A percentile compares a stretch with the other conserved stretches of the same genome.
Conservation (phyloP, 2,329 filamentous ascomycete species). For the Aspergillus flavus region DNA sequence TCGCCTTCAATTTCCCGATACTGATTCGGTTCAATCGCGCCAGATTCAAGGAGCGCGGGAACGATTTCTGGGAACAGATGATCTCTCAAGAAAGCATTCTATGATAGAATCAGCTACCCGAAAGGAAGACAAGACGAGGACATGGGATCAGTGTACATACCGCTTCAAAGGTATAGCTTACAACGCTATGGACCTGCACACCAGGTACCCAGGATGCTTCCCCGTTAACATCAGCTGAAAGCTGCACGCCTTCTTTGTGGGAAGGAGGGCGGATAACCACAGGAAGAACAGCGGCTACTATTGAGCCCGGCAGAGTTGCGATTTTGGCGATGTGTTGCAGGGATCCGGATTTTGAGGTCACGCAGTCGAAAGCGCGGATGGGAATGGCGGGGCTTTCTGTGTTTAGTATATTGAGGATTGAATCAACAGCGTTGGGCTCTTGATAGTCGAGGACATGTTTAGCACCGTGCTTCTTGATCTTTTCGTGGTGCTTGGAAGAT, state of each 20-base stretch:
- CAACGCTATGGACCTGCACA: background rate
- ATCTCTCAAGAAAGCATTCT: background rate
- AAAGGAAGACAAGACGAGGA: accelerated
- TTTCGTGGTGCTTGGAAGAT: background rate
- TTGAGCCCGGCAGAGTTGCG: background rate
- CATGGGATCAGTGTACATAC: background rate
- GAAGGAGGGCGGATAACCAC: background rate
- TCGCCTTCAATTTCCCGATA: background rate
- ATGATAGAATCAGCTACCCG: background rate
- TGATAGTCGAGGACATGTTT: background rate
- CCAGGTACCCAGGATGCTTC: background rate
- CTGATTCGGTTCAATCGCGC: background rate
- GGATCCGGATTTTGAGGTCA: background rate
- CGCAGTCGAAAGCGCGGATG: background rate
- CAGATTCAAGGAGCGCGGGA: background rate
- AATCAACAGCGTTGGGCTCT: background rate
- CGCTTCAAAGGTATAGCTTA: background rate
- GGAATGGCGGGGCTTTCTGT: background rate
- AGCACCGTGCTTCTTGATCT: background rate
- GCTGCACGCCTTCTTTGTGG: background rate
- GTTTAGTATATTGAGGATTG: background rate
- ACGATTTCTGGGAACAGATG: background rate
- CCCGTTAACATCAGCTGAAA: background rate
- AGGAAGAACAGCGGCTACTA: background rate
- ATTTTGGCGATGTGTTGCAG: background rate